Conservation (phyloP, 495 filamentous ascomycete genomes). For the Tuber indicum region DNA sequence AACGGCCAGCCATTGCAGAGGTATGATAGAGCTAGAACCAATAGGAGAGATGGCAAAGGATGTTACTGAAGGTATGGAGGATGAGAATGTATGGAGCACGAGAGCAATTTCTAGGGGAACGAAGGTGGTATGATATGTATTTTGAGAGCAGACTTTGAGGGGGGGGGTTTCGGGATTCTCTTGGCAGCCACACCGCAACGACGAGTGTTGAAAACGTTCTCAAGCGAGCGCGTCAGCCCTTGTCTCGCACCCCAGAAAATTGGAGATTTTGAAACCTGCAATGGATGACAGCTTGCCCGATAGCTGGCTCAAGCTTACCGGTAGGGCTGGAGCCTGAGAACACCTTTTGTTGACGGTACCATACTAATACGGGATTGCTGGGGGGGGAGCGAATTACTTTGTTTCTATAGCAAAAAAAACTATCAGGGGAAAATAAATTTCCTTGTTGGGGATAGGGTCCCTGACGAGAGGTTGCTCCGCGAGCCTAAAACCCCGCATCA, state of each 20-base stretch:
- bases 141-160: constrained; percentile 10
- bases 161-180: constrained; percentile 28
- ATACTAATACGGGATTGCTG: background rate
- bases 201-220: background rate
- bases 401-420: background rate
- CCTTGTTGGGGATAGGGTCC: background rate
- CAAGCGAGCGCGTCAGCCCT: background rate
- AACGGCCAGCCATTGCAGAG: constrained; percentile 80
- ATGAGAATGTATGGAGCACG: background rate
- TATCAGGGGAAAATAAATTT: background rate
- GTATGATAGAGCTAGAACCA: constrained; percentile 22
- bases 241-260: background rate
- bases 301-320: background rate
- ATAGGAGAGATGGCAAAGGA: constrained; percentile 8
- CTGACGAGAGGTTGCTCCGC: background rate
- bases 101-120: constrained; percentile 10
- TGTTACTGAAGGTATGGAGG: constrained; percentile 16
- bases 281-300: background rate
- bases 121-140: constrained; percentile 2
- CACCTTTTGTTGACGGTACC: background rate
- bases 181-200: constrained; percentile 34
- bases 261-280: background rate
- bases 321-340: background rate
- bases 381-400: background rate
- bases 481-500: background rate